phyloP scores from a whole-genome alignment of 441 rosid genomes.

The Syzygium syzygioides region DNA sequence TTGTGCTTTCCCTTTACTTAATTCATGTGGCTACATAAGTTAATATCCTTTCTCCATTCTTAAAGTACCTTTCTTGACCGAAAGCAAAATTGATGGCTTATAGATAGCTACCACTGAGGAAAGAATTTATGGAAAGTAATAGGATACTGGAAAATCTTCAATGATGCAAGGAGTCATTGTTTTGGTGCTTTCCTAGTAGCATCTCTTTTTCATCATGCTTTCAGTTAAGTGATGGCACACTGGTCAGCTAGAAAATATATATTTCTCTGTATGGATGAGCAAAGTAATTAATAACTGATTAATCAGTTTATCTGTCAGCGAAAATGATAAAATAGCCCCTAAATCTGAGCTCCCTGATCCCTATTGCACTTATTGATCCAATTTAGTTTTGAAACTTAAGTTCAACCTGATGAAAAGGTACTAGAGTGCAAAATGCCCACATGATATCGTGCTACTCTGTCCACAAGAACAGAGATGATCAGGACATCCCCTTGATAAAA shows the following conservation, averaged over 20 bases:
- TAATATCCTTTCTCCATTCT: background rate
- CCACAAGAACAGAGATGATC: background rate
- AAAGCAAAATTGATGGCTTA: background rate
- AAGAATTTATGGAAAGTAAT: background rate
- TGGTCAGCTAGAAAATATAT: background rate
- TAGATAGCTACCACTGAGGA: background rate
- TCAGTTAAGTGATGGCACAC: background rate
- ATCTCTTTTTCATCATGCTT: background rate
- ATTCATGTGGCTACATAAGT: background rate
- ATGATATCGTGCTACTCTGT: background rate
- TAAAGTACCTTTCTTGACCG: background rate
- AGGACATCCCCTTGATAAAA: background rate
- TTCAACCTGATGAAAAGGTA: background rate
- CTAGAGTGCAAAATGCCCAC: background rate
- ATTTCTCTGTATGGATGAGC: background rate
- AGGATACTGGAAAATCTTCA: background rate
- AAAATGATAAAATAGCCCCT: background rate
- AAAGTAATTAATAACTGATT: background rate
- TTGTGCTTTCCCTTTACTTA: conserved; percentile 11
- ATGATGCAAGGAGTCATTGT: background rate
- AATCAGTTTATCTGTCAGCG: background rate
- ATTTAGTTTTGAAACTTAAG: background rate
- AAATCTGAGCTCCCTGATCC: background rate
- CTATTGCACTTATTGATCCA: background rate
- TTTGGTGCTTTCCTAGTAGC: background rate